A percentile compares a stretch with the other conserved stretches of the same genome.
Conservation (phyloP, 768 basidiomycete genomes). For the Phlebiopsis gigantea region DNA sequence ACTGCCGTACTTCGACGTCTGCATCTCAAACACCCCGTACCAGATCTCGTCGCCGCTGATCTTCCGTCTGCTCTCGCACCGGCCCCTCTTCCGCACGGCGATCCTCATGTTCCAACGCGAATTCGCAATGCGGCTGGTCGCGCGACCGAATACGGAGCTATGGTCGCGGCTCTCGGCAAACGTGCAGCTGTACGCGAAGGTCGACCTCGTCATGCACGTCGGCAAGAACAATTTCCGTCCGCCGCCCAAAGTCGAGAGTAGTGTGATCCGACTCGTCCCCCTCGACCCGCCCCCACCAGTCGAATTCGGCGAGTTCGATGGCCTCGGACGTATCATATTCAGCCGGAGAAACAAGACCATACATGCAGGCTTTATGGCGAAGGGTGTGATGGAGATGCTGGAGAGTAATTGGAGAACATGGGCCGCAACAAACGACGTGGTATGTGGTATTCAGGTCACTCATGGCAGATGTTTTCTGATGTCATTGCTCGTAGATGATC, state of each 20-base stretch:
- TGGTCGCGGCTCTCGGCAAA: slow-evolving; percentile 97
- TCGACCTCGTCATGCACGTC: slow-evolving; percentile 95
- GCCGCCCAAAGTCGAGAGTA: slow-evolving; percentile 90
- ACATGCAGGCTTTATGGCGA: slow-evolving; percentile 87
- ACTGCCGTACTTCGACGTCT: slow-evolving; percentile 97
- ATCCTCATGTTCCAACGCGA: slow-evolving; percentile 99
- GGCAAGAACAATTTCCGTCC: slow-evolving; percentile 97
- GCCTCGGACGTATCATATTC: slow-evolving; percentile 87
- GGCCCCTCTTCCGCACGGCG: slow-evolving; percentile 88
- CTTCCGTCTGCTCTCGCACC: slow-evolving; percentile 94
- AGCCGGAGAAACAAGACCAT: slow-evolving; percentile 86
- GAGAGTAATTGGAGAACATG: slow-evolving; percentile 92
- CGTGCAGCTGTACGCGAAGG: slow-evolving; percentile 95
- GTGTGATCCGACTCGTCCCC: slow-evolving; percentile 87
- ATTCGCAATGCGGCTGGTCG: slow-evolving; percentile 90
- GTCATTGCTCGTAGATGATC: slow-evolving; percentile 45
- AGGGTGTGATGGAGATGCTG: slow-evolving; percentile 91
- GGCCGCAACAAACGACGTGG: slow-evolving; percentile 76
- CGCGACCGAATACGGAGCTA: slow-evolving; percentile 72
- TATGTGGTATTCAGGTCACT: slow-evolving; percentile 30
- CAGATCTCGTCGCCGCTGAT: slow-evolving; percentile 98
- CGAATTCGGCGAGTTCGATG: slow-evolving; percentile 97
- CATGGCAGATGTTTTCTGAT: background rate
- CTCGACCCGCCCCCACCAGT: slow-evolving; percentile 94
- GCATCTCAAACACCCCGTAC: slow-evolving; percentile 98